Base-by-base conservation (phyloP, 805 yeast genomes). In the Suhomyces pyralidae region DNA sequence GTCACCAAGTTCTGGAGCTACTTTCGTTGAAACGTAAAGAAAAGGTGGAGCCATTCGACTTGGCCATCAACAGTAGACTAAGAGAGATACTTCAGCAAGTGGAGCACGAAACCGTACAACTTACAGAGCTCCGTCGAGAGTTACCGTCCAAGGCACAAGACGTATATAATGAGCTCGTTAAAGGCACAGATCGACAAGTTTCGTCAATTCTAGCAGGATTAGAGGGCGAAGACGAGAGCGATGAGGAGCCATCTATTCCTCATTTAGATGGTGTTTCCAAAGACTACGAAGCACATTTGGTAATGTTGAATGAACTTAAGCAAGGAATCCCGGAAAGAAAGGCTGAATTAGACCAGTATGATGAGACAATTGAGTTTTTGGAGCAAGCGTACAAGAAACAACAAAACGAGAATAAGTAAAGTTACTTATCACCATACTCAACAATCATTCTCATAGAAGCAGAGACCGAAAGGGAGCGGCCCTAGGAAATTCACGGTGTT, bases 31-130 rank as follows among this genome's bases (percentile, higher is more conserved):
- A 61, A 34, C 67, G 73, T 5, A 58, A 42, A 40, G 76, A 71
- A 52, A 78, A 78, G 52, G 77, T 83, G 7, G 94, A 86, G 63
- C 90, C 92, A 0, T 87, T 86, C 65, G 93, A 89, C 61, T 68
- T 79, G 40, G 83, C 78, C 17, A 66, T 87, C 53, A 85, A 86
- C 64, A 84, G 81, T 52, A 65, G 74, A 51, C 77, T 88, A 26
- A 72, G 93, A 46, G 73, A 77, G 47, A 59, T 81, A 47, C 81
- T 87, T 55, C 76, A 77, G 47, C 74, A 78, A 38, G 84, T 88
- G 53, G 96, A 89, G 57, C 78, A 76, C 46, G 81, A 80, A 55
- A 82, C 90, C 0, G 77, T 82, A 1, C 77, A 74, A 51, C 79
- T 85, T 15, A 79, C 89, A 0, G 71, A 73, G 20, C 65, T 85